Base-by-base conservation (phyloP, 805 yeast species). In the Wickerhamiella siamensis region DNA sequence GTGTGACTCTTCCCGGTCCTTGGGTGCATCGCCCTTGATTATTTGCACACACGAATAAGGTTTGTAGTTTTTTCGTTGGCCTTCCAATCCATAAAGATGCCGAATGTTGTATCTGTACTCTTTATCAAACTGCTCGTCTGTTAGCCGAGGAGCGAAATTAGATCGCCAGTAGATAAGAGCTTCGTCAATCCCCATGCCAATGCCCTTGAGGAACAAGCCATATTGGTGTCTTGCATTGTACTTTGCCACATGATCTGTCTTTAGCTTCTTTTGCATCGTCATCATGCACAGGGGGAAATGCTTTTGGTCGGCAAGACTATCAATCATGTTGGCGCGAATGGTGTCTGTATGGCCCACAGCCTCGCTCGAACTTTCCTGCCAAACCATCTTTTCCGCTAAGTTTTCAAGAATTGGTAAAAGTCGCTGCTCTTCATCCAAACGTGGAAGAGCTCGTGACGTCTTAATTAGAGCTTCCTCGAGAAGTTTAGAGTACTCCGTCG, bases 1-100 rank as follows among this genome's bases (percentile, higher is more conserved):
- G 56, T 88, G 95, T 45, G 64, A 71, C 50, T 87, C 94, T 24
- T 24, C 29, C 12, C 29, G 70, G 67, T 36, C 67, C 63, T 9
- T 66, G 65, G 0, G 94, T 86, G 48, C 24, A 21, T 29, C 32
- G 4, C 41, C 44, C 21, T 75, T 67, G 44, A 83, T 60, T 33
- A 91, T 83, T 1, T 79, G 75, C 32, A 75, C 72, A 64, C 96
- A 91, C 56, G 78, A 81, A 79, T 80, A 73, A 3, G 97, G 94
- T 52, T 74, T 73, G 61, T 84, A 86, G 52, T 84, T 82, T 52
- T 75, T 79, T 46, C 95, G 66, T 10, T 79, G 79, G 51, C 98
- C 99, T 62, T 83, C 95, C 44, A 83, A 66, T 38, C 97, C 99
- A 58, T 88, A 91, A 47, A 71, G 72, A 60, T 91, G 96, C 46